Evolutionary conservation across 2,329 filamentous ascomycete species (phyloP).

Genomic region (Colletotrichum abscissum): DNA sequence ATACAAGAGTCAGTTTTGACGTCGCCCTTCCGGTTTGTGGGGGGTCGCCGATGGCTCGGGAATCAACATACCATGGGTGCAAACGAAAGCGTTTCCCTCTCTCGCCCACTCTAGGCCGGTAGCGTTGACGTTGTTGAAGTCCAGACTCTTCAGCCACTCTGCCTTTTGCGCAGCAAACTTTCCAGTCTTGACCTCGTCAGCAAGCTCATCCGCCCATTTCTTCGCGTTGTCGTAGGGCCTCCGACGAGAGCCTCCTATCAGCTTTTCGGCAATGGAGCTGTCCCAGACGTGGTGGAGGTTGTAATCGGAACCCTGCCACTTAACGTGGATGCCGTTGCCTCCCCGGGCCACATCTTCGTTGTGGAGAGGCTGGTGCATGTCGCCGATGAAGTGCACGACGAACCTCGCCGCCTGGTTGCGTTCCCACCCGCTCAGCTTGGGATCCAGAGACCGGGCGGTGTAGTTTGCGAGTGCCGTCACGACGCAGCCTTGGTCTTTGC

Average conservation of each 20-base stretch:
- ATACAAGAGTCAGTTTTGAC: conserved; percentile 5
- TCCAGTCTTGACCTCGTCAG: conserved; percentile 64
- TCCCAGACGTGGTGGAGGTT: conserved; percentile 84
- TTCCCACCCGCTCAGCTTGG: conserved; percentile 54
- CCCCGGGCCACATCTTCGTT: conserved; percentile 72
- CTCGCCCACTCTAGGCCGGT: conserved; percentile 73
- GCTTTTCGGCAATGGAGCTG: conserved; percentile 73
- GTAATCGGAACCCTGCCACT: conserved; percentile 65
- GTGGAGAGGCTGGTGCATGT: conserved; percentile 77
- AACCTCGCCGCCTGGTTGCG: conserved; percentile 73
- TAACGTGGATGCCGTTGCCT: conserved; percentile 76
- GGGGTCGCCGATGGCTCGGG: not conserved
- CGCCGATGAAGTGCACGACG: conserved; percentile 75
- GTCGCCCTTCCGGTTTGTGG: not conserved
- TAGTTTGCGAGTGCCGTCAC: conserved; percentile 71
- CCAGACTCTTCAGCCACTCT: conserved; percentile 68
- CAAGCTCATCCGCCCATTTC: conserved; percentile 68
- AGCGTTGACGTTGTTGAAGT: conserved; percentile 62
- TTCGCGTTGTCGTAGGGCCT: conserved; percentile 61
- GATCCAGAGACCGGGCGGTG: conserved; percentile 64
- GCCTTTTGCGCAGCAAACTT: conserved; percentile 62
- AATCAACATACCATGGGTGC: conserved; percentile 63
- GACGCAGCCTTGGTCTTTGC: conserved; percentile 70
- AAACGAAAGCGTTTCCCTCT: conserved; percentile 72
- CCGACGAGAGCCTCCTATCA: conserved; percentile 66